Base-by-base conservation (phyloP, 768 basidiomycete species). In the Mycena venus region DNA sequence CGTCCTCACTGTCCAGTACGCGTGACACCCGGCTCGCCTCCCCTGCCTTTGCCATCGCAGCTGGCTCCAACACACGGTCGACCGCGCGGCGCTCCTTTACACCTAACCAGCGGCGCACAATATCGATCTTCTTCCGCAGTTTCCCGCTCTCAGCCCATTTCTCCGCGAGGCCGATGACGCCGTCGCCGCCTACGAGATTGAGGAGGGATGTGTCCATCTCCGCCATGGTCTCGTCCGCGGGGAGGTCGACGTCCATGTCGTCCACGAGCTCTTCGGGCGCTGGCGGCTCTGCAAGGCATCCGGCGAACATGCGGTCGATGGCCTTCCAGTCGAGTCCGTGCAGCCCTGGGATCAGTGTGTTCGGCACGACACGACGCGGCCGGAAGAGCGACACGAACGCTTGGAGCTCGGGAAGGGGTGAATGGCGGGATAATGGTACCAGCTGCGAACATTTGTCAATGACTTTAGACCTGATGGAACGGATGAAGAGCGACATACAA, bases 351-450 rank as follows among this genome's bases (percentile, higher is more conserved):
- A 89, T 76, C 88, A 91, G 84, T 0, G 95, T 94, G 78, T 97
- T 98, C 0, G 97, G 98, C 2, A 96, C 89, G 1, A 99, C 83
- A 4, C 90, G 87, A 47, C 84, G 87, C 0, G 98, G 98, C 23
- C 89, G 89, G 83, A 99, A 98, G 21, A 98, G 88, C 0, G 88
- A 84, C 29, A 98, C 95, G 65, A 99, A 93, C 1, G 86, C 83
- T 72, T 92, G 91, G 0, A 99, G 89, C 80, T 99, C 98, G 0
- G 95, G 94, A 6, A 98, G 89, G 0, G 94, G 88, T 0, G 96
- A 98, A 79, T 99, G 98, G 2, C 98, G 91, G 11, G 91, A 91
- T 7, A 99, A 87, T 0, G 96, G 96, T 9, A 94, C 92, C 11
- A 95, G 89, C 96, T 97, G 72, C 7, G 19, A 40, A 32, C 7